Percentiles rank a stretch among this genome's conserved stretches.
phyloP scores from a whole-genome alignment of 805 yeast genomes.

The Zygosaccharomyces rouxii region DNA sequence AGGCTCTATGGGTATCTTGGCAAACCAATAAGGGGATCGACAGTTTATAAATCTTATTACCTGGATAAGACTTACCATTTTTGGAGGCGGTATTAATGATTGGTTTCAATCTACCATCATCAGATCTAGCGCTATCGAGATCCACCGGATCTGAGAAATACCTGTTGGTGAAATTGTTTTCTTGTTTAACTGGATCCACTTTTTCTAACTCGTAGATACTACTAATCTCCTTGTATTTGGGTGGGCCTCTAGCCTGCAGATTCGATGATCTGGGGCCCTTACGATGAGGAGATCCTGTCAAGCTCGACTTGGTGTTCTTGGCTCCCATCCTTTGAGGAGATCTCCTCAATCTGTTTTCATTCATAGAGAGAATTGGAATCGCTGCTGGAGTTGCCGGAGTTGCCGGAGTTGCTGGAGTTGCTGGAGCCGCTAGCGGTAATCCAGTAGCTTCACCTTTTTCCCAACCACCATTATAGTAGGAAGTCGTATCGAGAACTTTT shows the following conservation, averaged over 20 bases:
- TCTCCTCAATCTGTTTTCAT: background rate
- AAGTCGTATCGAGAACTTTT: conserved; percentile 4
- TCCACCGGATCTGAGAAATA: conserved; percentile 14
- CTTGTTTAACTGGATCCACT: conserved; percentile 2
- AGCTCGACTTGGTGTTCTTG: background rate
- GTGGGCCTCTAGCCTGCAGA: background rate
- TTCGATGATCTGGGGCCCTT: conserved; percentile 3
- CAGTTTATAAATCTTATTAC: conserved; percentile 14
- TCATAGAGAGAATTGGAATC: background rate
- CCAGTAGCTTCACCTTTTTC: conserved; percentile 3
- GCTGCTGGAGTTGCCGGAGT: background rate
- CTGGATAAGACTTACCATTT: background rate
- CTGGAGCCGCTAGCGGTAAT: conserved; percentile 1
- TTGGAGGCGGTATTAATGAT: conserved; percentile 15
- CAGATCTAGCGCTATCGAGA: conserved; percentile 9
- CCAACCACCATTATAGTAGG: background rate
- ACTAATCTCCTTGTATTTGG: conserved; percentile 7
- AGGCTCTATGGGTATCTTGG: conserved; percentile 5
- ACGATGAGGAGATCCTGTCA: conserved; percentile 4
- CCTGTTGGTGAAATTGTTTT: conserved; percentile 6
- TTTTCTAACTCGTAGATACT: conserved; percentile 4
- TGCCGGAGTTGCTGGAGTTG: background rate
- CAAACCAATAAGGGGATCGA: conserved; percentile 10
- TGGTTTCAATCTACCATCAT: conserved; percentile 14
- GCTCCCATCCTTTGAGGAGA: conserved; percentile 1